Evolutionary conservation across 2,329 filamentous ascomycete genomes (phyloP).

Genomic region (Malbranchea cinnamomea): DNA sequence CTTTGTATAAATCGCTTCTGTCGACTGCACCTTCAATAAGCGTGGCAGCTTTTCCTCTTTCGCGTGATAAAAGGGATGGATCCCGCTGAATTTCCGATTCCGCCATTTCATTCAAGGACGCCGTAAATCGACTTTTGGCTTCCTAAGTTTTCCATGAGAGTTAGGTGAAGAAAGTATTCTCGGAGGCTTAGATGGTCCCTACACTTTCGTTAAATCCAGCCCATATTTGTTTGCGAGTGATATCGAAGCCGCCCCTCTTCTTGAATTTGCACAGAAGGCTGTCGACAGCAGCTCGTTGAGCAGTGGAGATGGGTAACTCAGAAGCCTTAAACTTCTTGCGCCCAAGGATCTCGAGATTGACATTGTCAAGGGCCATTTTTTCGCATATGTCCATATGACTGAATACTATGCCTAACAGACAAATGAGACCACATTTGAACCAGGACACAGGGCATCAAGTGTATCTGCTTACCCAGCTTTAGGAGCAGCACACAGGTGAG

Average conservation of each 20-base stretch:
- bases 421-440: too few relatives aligned
- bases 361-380: conserved; percentile 12
- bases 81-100: conserved; percentile 49
- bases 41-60: conserved; percentile 46
- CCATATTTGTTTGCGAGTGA: conserved; percentile 45
- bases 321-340: conserved; percentile 42
- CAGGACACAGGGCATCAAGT: too few relatives aligned
- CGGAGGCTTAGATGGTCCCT: conserved; percentile 13
- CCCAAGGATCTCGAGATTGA: conserved; percentile 21
- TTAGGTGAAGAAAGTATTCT: not conserved
- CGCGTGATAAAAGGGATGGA: conserved; percentile 44
- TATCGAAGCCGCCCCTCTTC: conserved; percentile 52
- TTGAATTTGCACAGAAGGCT: conserved; percentile 47
- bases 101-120: conserved; percentile 39
- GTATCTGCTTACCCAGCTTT: too few relatives aligned
- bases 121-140: conserved; percentile 36
- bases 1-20: conserved; percentile 46
- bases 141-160: conserved; percentile 24
- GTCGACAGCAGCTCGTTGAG: conserved; percentile 45
- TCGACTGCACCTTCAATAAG: conserved; percentile 50
- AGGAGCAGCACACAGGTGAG: too few relatives aligned
- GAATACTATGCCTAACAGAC: too few relatives aligned
- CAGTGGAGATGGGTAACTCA: conserved; percentile 44
- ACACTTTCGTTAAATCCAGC: conserved; percentile 42
- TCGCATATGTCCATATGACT: conserved; percentile 20